phyloP scores from a whole-genome alignment of 2,329 filamentous ascomycete species.

The Sporothrix inflata region DNA sequence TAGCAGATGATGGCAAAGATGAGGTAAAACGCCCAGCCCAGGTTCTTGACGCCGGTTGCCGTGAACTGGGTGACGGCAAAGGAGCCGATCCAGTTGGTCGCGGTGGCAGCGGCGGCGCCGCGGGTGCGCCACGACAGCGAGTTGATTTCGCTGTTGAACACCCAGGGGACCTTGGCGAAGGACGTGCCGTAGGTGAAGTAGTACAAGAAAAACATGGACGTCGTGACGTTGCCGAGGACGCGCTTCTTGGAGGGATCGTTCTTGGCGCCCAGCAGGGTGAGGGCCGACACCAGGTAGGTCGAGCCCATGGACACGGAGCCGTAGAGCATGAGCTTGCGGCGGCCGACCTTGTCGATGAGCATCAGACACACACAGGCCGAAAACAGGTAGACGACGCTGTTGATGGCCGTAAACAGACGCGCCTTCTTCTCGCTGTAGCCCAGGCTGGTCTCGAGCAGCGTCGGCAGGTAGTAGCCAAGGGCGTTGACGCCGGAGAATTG shows the following conservation, averaged over 20 bases:
- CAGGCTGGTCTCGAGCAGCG: conserved; percentile 58
- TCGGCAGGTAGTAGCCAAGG: conserved; percentile 53
- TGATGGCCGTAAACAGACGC: conserved; percentile 60
- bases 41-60: conserved; percentile 47
- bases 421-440: conserved; percentile 56
- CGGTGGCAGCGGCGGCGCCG: conserved; percentile 49
- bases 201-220: conserved; percentile 50
- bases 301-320: conserved; percentile 38
- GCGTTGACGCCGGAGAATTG: conserved; percentile 51
- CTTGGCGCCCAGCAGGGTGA: conserved; percentile 42
- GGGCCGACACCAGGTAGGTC: conserved; percentile 43
- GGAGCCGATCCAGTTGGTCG: conserved; percentile 50
- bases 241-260: conserved; percentile 25
- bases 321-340: conserved; percentile 49
- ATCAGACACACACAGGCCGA: conserved; percentile 44
- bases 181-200: conserved; percentile 49
- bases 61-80: conserved; percentile 51
- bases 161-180: conserved; percentile 47
- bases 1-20: conserved; percentile 49
- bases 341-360: conserved; percentile 47
- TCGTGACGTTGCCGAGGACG: conserved; percentile 44
- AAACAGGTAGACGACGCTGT: conserved; percentile 45
- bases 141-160: conserved; percentile 49
- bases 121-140: conserved; percentile 47
- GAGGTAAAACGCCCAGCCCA: conserved; percentile 49